Conservation (phyloP, 495 filamentous ascomycete genomes). For the Podospora comata region DNA sequence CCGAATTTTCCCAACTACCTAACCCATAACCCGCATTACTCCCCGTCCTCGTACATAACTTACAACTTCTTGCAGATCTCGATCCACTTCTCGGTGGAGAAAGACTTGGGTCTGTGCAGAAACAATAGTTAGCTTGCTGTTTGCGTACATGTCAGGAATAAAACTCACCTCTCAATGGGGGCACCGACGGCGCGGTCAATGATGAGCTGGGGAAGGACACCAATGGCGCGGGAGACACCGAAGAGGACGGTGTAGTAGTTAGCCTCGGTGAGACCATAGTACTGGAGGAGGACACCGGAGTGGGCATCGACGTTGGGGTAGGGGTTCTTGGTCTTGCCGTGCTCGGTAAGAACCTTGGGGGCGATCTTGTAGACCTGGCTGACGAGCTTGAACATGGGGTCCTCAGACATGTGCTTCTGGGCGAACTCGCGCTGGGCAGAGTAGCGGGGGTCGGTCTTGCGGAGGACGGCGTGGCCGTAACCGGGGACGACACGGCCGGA, state of each 20-base stretch:
- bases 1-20: slow-evolving; percentile 30
- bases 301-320: slow-evolving; percentile 56
- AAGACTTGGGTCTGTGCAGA: slow-evolving; percentile 74
- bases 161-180: slow-evolving; percentile 61
- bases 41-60: slow-evolving; percentile 30
- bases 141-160: slow-evolving; percentile 29
- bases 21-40: slow-evolving; percentile 17
- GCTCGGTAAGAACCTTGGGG: slow-evolving; percentile 93
- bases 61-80: slow-evolving; percentile 88
- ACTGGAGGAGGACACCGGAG: slow-evolving; percentile 97
- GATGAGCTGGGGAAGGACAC: slow-evolving; percentile 98
- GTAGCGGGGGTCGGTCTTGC: slow-evolving; percentile 99
- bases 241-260: slow-evolving; percentile 99
- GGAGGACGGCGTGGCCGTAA: slow-evolving; percentile 97
- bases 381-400: slow-evolving; percentile 99
- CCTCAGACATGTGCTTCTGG: slow-evolving; percentile 79
- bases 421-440: slow-evolving; percentile 95
- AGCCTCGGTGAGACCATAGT: slow-evolving; percentile 97
- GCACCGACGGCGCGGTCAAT: slow-evolving; percentile 95
- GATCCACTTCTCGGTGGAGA: slow-evolving; percentile 94
- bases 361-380: slow-evolving; percentile 99
- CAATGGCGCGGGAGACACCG: slow-evolving; percentile 94
- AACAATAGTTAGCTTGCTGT: background rate
- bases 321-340: slow-evolving; percentile 97
- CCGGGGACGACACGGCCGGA: slow-evolving; percentile 92